These are phyloP conservation scores for Sclerospora graminicola DNA, from an alignment of 352 stramenopile species.

Conservation along the genomic window DNA sequence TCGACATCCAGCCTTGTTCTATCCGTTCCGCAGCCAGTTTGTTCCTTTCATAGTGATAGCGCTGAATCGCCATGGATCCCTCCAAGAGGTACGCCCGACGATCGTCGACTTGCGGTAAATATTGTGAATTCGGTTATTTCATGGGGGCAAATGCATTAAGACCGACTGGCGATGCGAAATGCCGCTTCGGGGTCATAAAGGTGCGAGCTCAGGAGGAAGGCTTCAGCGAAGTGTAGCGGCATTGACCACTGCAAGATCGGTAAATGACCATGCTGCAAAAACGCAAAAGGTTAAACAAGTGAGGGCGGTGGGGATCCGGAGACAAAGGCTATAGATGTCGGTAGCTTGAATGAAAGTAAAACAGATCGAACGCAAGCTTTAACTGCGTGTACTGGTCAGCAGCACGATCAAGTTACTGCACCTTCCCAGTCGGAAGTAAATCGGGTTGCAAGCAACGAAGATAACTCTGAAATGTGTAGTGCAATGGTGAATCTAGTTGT, in stretches of 20 bases:
- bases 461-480: conserved; percentile 79
- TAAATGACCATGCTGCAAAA: conserved; percentile 23
- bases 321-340: conserved; percentile 13
- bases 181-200: conserved; percentile 6
- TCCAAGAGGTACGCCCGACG: conserved; percentile 88
- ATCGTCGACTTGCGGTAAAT: conserved; percentile 87
- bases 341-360: conserved; percentile 1
- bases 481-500: conserved; percentile 88
- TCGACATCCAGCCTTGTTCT: conserved; percentile 90
- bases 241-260: conserved; percentile 9
- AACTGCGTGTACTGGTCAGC: background rate
- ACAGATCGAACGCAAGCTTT: background rate
- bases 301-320: conserved; percentile 5
- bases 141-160: conserved; percentile 88
- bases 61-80: conserved; percentile 91
- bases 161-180: conserved; percentile 34
- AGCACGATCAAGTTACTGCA: conserved; percentile 9
- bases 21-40: conserved; percentile 88
- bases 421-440: conserved; percentile 15
- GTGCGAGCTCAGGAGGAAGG: conserved; percentile 14
- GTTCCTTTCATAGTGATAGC: conserved; percentile 94
- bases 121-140: conserved; percentile 94
- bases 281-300: conserved; percentile 34
- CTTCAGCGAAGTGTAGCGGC: conserved; percentile 24
- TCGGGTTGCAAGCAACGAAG: conserved; percentile 37